Evolutionary conservation across 805 yeast genomes (phyloP).

Genomic region (Schizosaccharomyces lindneri): DNA sequence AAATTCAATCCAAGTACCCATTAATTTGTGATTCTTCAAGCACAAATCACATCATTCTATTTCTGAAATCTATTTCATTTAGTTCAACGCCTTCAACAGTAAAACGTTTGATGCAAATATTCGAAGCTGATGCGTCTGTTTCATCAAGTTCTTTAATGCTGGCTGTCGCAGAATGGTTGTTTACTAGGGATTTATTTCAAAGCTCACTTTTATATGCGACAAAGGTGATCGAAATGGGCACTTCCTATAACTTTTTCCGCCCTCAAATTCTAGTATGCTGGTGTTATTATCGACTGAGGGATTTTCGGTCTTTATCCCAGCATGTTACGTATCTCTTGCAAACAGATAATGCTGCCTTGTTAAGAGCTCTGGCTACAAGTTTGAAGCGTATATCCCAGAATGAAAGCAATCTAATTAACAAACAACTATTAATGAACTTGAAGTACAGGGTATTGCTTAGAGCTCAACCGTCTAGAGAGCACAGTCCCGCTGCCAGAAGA

Average conservation of each 20-base stretch:
- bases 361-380: neutral
- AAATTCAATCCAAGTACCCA: neutral
- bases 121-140: neutral
- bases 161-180: neutral
- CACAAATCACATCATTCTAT: neutral
- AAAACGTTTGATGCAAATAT: neutral
- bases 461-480: no score
- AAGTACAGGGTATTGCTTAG: neutral
- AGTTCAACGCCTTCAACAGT: neutral
- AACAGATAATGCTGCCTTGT: neutral
- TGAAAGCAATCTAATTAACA: neutral
- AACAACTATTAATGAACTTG: neutral
- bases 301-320: neutral
- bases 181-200: neutral
- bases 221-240: neutral
- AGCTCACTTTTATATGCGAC: neutral
- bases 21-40: neutral
- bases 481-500: no score
- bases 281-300: neutral
- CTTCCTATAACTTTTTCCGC: neutral
- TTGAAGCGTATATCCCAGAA: neutral
- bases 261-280: neutral
- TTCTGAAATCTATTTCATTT: neutral
- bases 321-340: neutral
- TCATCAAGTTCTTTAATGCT: neutral